Conservation (phyloP, 257 asterid genomes). For the Apocynum venetum region DNA sequence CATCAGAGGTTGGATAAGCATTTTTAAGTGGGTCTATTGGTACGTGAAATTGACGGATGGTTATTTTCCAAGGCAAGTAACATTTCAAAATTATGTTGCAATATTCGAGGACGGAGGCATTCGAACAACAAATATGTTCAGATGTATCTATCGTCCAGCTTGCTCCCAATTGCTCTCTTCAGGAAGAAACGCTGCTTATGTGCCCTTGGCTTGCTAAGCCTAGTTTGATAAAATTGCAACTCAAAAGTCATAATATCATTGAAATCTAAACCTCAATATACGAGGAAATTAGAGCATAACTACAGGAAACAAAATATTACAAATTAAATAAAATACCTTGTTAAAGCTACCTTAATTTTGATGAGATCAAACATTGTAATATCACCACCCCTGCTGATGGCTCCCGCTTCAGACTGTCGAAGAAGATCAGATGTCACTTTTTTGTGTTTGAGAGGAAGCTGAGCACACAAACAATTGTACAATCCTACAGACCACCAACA, state of each 20-base stretch:
- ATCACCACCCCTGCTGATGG: neutral
- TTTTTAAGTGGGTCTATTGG: neutral
- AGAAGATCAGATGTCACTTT: neutral
- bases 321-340: too few species aligned
- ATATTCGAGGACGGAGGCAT: neutral
- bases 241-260: too few species aligned
- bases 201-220: neutral
- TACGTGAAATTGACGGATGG: neutral
- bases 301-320: too few species aligned
- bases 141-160: neutral
- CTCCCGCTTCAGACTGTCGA: neutral
- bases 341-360: neutral
- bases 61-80: neutral
- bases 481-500: neutral
- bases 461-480: neutral
- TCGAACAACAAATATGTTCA: neutral
- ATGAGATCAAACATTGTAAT: neutral
- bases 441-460: neutral
- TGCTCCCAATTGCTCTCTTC: neutral
- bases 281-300: neutral
- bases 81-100: neutral
- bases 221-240: too few species aligned
- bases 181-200: neutral
- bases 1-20: slow-evolving; percentile 6
- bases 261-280: too few species aligned